phyloP scores from a whole-genome alignment of 2,329 filamentous ascomycete species.

The Pseudopithomyces chartarum region DNA sequence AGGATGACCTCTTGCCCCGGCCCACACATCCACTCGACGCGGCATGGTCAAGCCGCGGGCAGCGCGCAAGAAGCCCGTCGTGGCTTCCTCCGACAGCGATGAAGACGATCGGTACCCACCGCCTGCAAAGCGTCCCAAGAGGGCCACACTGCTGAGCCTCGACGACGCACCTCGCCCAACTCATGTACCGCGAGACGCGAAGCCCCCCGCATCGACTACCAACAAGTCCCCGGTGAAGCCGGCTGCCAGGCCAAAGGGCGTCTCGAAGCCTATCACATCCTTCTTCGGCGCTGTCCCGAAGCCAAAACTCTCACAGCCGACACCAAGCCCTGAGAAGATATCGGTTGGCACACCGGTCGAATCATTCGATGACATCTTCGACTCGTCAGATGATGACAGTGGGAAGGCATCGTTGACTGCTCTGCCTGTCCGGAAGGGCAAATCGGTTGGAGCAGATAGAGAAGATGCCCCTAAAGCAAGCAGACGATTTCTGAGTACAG shows the following conservation, averaged over 20 bases:
- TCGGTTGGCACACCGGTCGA: constrained; percentile 24
- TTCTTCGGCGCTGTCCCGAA: constrained; percentile 55
- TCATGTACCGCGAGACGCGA: constrained; percentile 19
- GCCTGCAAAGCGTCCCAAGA: constrained; percentile 38
- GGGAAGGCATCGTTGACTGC: constrained; percentile 22
- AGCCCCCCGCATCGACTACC: constrained; percentile 16
- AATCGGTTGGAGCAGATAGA: constrained; percentile 22
- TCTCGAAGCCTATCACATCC: constrained; percentile 52
- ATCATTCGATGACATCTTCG: constrained; percentile 41
- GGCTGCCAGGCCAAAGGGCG: constrained; percentile 42
- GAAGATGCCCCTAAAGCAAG: constrained; percentile 35
- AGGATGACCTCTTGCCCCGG: constrained; percentile 37
- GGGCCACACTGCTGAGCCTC: constrained; percentile 31
- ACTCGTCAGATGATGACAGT: constrained; percentile 42
- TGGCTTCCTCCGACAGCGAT: constrained; percentile 44
- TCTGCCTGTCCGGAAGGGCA: constrained; percentile 38
- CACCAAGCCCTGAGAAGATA: constrained; percentile 47
- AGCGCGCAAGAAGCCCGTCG: constrained; percentile 42
- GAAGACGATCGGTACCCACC: constrained; percentile 30
- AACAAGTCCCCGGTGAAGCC: constrained; percentile 39
- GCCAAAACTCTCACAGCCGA: constrained; percentile 45
- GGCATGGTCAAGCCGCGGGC: constrained; percentile 48
- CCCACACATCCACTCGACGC: constrained; percentile 23
- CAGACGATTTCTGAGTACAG: constrained; percentile 53
- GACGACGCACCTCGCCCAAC: constrained; percentile 21